Percentiles rank a stretch among this genome's conserved stretches.
phyloP scores from a whole-genome alignment of 306 rosid genomes.

The Ceratonia siliqua region DNA sequence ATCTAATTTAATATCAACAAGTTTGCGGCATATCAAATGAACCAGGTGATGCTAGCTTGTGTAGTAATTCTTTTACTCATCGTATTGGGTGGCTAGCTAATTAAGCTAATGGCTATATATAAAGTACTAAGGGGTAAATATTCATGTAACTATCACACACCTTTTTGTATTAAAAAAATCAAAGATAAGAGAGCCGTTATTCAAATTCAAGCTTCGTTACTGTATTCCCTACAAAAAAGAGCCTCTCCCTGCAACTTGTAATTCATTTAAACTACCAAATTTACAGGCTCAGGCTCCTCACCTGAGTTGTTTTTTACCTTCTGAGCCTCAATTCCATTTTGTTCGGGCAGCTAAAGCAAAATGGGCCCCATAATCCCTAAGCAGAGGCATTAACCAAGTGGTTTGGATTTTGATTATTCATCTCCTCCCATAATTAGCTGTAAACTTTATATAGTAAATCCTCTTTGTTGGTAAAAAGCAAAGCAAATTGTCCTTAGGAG shows the following conservation, averaged over 20 bases:
- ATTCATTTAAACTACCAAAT: slow-evolving; percentile 23
- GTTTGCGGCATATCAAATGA: slow-evolving; percentile 22
- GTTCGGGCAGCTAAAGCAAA: not conserved
- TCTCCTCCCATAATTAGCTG: slow-evolving; percentile 15
- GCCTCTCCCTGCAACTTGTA: slow-evolving; percentile 30
- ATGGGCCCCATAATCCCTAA: slow-evolving; percentile 14
- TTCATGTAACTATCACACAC: no score
- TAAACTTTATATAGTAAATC: slow-evolving; percentile 7
- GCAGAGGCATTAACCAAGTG: not conserved
- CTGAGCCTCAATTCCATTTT: slow-evolving; percentile 33
- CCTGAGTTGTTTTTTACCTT: slow-evolving; percentile 18
- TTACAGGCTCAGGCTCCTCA: slow-evolving; percentile 47
- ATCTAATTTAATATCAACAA: slow-evolving; percentile 9
- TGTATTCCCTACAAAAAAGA: not conserved
- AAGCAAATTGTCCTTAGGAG: slow-evolving; percentile 9
- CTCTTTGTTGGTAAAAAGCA: slow-evolving; percentile 12
- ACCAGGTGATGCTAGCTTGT: not conserved
- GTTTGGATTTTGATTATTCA: not conserved
- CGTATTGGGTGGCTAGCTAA: no score
- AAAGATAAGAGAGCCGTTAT: not conserved
- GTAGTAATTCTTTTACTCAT: slow-evolving; percentile 20
- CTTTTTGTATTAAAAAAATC: not conserved
- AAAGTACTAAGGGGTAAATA: no score
- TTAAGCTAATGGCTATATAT: no score
- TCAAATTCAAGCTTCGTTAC: not conserved